Conservation (phyloP, 2,329 filamentous ascomycete species). For the Hypoxylon sp. region DNA sequence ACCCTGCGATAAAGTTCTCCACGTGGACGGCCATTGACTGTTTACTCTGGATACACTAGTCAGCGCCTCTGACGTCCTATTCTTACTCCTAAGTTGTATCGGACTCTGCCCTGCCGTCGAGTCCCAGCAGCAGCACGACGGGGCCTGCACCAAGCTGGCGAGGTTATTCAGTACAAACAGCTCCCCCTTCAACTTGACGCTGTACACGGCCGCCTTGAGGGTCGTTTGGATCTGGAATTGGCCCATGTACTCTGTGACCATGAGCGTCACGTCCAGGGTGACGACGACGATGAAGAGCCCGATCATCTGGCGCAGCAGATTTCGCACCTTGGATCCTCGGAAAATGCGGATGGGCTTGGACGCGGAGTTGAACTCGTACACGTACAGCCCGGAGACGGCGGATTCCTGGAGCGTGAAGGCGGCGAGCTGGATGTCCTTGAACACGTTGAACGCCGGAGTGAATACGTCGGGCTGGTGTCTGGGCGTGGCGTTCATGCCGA, state of each 20-base stretch:
- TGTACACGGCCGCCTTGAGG: conserved; percentile 58
- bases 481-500: conserved; percentile 24
- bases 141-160: conserved; percentile 28
- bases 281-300: conserved; percentile 59
- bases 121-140: conserved; percentile 16
- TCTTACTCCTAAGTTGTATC: not conserved
- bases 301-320: conserved; percentile 58
- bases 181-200: conserved; percentile 66
- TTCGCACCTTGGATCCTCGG: conserved; percentile 43
- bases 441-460: conserved; percentile 35
- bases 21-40: not conserved
- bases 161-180: conserved; percentile 64
- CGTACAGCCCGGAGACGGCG: conserved; percentile 62
- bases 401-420: conserved; percentile 60
- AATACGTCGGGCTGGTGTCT: not conserved
- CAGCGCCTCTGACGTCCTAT: not conserved
- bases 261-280: conserved; percentile 55
- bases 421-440: conserved; percentile 56
- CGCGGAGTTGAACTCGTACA: conserved; percentile 60
- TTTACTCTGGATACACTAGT: too few relatives aligned
- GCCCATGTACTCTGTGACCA: conserved; percentile 57
- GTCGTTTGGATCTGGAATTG: conserved; percentile 57
- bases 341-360: conserved; percentile 53
- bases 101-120: not conserved
- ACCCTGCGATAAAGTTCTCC: not conserved